Base-by-base conservation (phyloP, 176 grass and related monocot genomes). In the Rhynchospora pubera region DNA sequence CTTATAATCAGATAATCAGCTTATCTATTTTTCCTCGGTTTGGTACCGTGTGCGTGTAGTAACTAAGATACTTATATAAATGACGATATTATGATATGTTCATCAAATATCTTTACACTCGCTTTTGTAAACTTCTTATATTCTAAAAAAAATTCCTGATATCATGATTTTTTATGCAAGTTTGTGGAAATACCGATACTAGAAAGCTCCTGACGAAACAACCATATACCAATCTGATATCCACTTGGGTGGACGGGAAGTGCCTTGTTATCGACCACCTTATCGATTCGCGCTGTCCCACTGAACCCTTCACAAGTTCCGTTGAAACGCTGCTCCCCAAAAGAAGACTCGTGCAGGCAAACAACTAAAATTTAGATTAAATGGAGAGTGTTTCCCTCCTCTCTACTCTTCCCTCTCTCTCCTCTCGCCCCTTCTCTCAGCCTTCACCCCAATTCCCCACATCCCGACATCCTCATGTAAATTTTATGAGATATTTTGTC, bases 351-450 rank as follows among this genome's bases (percentile, higher is more conserved):
- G 18, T 19, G 16, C 18, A 71, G 43, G 67, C 39, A 46, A 21
- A 46, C 44, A 26, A 66, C 64, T 39, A 61, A 61, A 61, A 70
- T 57, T 28, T 28, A 28, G 26, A 55, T 11, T 79, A 61, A 7
- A 79, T 97, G 94, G 86, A 89, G 72, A 85, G 94, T 44, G 78
- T 91, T 19, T 78, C 14, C 66, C 87, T 88, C 45, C 39, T 97
- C 81, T 93, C 87, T 0, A 57, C 87, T 5, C 73, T 88, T 62
- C 90, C 84, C 13, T 55, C 83, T 73, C 86, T 85, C 1, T 85
- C 81, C 16, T 64, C 64, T 28, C 88, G 84, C 22, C 62, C 68
- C 30, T 48, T 16, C 79, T 85, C 70, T 76, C 75, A 84, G 44
- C 22, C 80, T 64, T 21, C 78, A 15, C 63, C 67, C 32, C 6